phyloP scores from a whole-genome alignment of 2,329 filamentous ascomycete genomes.

The Colletotrichum sp. region DNA sequence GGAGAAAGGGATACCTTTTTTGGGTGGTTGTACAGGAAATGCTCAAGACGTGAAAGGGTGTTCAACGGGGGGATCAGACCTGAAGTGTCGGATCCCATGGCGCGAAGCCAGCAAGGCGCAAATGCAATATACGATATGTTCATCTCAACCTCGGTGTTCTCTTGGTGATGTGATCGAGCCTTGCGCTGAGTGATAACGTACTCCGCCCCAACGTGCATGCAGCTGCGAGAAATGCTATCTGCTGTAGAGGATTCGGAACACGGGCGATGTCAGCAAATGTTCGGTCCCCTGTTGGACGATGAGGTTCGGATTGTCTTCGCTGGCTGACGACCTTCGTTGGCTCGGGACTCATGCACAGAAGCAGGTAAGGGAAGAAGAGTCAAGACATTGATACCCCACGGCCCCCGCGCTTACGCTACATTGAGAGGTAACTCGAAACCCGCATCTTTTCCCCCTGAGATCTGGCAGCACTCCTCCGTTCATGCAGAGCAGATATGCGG shows the following conservation, averaged over 20 bases:
- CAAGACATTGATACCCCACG: neutral
- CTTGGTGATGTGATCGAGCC: neutral
- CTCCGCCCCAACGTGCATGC: neutral
- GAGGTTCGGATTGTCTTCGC: neutral
- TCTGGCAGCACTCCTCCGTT: neutral
- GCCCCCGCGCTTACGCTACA: neutral
- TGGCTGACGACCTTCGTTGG: neutral
- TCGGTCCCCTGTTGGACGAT: neutral
- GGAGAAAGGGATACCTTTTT: conserved; percentile 17
- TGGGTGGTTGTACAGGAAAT: conserved; percentile 19
- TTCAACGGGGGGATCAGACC: conserved; percentile 1
- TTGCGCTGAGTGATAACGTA: neutral
- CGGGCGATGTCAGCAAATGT: neutral
- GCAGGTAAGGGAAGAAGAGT: neutral
- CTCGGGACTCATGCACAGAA: neutral
- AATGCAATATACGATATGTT: conserved; percentile 38
- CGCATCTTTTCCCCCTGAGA: neutral
- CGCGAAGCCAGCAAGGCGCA: conserved; percentile 33
- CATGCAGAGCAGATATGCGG: neutral
- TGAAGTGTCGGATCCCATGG: neutral
- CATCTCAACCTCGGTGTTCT: conserved; percentile 7
- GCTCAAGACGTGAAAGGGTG: conserved; percentile 23
- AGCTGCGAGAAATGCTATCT: neutral
- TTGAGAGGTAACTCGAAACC: neutral
- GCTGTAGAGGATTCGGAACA: neutral